These are phyloP conservation scores for Colletotrichum tanaceti DNA, from an alignment of 2,329 filamentous ascomycete genomes.

Conservation along the genomic window DNA sequence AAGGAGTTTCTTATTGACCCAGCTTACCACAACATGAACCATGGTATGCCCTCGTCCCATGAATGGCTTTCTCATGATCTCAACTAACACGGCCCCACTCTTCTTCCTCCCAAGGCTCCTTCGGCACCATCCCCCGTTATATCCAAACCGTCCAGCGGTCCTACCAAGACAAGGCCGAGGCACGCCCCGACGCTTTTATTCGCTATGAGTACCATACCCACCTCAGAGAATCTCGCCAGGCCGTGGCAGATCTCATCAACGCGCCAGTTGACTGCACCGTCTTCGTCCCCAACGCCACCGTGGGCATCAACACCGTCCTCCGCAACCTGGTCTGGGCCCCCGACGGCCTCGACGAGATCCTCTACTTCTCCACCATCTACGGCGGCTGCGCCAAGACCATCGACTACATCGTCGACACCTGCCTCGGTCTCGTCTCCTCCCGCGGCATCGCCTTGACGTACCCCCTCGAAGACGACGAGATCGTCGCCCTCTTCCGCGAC, in stretches of 20 bases:
- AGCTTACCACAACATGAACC: conserved; percentile 79
- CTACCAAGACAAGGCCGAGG: conserved; percentile 76
- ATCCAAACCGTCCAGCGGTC: conserved; percentile 69
- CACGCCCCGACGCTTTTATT: conserved; percentile 79
- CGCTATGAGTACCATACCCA: conserved; percentile 72
- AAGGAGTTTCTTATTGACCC: conserved; percentile 77
- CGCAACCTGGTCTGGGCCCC: conserved; percentile 75
- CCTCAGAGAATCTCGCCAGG: conserved; percentile 72
- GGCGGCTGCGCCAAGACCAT: conserved; percentile 80
- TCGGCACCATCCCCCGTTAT: conserved; percentile 76
- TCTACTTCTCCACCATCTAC: conserved; percentile 85
- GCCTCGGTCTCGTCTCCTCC: conserved; percentile 55
- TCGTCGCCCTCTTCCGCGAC: conserved; percentile 70
- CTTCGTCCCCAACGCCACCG: conserved; percentile 85
- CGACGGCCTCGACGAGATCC: conserved; percentile 80
- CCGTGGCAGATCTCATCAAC: conserved; percentile 74
- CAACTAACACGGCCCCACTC: conserved; percentile 18
- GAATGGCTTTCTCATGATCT: conserved; percentile 20
- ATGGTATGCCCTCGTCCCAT: conserved; percentile 64
- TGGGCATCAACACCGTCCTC: conserved; percentile 82
- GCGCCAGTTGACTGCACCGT: conserved; percentile 75
- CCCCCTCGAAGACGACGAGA: conserved; percentile 75
- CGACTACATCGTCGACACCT: conserved; percentile 76
- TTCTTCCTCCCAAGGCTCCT: conserved; percentile 69
- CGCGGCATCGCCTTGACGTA: conserved; percentile 72